phyloP scores from a whole-genome alignment of 2,329 filamentous ascomycete genomes.

The Fusarium sp. region DNA sequence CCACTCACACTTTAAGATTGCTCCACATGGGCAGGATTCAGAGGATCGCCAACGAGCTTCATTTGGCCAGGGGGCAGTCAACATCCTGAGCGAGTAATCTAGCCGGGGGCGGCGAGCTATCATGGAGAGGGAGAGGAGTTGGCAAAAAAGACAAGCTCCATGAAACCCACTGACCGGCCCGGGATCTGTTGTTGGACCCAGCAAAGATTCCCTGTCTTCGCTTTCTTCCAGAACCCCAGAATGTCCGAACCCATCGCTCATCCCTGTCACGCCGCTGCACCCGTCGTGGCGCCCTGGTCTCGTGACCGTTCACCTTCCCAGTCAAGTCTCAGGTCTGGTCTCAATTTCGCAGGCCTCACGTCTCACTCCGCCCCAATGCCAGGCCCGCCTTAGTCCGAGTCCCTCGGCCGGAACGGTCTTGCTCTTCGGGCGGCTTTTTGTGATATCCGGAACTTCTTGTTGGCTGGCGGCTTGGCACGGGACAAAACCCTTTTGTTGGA shows the following conservation, averaged over 20 bases:
- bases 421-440: constrained; percentile 3
- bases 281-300: constrained; percentile 20
- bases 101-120: not conserved
- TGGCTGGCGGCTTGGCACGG: constrained; percentile 5
- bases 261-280: not conserved
- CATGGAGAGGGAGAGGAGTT: constrained; percentile 1
- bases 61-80: constrained; percentile 20
- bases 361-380: constrained; percentile 12
- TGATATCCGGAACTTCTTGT: constrained; percentile 8
- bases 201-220: constrained; percentile 11
- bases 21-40: constrained; percentile 25
- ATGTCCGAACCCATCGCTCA: not conserved
- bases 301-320: constrained; percentile 25
- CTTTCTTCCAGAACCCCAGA: constrained; percentile 28
- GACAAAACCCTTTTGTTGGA: not conserved
- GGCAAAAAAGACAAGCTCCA: constrained; percentile 31
- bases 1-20: constrained; percentile 10
- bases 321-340: constrained; percentile 13
- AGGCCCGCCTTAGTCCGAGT: constrained; percentile 12
- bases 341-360: constrained; percentile 19
- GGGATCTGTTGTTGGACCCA: constrained; percentile 15
- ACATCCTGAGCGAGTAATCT: not conserved
- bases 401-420: constrained; percentile 24
- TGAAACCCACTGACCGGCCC: constrained; percentile 19
- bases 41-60: constrained; percentile 31